Evolutionary conservation across 169 alveolate species (phyloP).

Genomic region (Plasmodium gaboni): DNA sequence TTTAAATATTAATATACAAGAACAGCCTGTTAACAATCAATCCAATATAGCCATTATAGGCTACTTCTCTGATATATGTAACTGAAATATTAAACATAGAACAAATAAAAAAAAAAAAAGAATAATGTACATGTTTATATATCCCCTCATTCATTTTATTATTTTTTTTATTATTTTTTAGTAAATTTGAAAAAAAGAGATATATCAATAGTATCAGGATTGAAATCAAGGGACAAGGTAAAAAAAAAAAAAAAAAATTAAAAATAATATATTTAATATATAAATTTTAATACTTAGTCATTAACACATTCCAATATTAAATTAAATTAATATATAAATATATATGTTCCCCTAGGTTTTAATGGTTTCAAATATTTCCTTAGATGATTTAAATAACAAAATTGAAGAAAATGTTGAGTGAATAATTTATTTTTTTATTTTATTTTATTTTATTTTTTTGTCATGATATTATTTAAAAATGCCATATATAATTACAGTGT

Average conservation of each 20-base stretch:
- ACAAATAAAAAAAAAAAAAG: not conserved
- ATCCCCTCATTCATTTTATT: not conserved
- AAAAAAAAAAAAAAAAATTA: not conserved
- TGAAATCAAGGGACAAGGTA: slow-evolving; percentile 89
- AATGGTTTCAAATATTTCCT: slow-evolving; percentile 75
- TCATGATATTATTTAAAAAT: not conserved
- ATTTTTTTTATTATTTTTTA: slow-evolving; percentile 16
- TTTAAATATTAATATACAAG: slow-evolving; percentile 87
- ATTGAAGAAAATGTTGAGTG: slow-evolving; percentile 63
- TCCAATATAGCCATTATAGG: slow-evolving; percentile 90
- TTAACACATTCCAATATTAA: too few relatives aligned
- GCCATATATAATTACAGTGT: too few relatives aligned
- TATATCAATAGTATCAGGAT: slow-evolving; percentile 88
- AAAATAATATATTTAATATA: too few relatives aligned
- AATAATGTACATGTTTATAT: not conserved
- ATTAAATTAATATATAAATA: not conserved
- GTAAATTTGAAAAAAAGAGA: slow-evolving; percentile 88
- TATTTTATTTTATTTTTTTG: too few relatives aligned
- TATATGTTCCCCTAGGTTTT: slow-evolving; percentile 27
- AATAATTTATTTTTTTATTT: slow-evolving; percentile 14
- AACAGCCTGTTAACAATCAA: slow-evolving; percentile 92
- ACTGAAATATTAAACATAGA: slow-evolving; percentile 13
- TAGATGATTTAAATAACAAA: slow-evolving; percentile 69
- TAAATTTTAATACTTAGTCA: too few relatives aligned
- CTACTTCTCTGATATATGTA: slow-evolving; percentile 82